Base-by-base conservation (phyloP, 2,329 filamentous ascomycete genomes). In the Exophiala sideris region DNA sequence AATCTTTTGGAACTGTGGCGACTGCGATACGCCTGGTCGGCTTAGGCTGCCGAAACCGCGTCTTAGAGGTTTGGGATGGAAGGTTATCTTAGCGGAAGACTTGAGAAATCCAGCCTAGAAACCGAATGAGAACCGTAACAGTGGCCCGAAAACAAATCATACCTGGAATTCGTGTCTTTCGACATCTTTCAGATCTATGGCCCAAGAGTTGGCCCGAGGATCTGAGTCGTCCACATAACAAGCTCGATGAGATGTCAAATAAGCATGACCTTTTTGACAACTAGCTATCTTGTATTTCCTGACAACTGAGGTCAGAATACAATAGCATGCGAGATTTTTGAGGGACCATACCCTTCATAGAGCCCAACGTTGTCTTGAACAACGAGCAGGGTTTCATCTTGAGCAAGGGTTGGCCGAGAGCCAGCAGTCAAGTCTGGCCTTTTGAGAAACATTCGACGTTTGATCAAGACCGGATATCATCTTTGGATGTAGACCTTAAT, bases 321-420 rank as follows among this genome's bases (percentile, higher is more conserved):
- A 20, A 40, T 5, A 10, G 9, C 16, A 34, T n/a, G 20, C 40
- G 12, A 2, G 5, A 10, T 8, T n/a, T 14, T 10, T 41, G 40
- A 21, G 10, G 32, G 40, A 8, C 76, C 85, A 75, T 80, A 95
- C 91, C 94, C 94, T 80, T 97, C 90, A 76, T 99, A 99, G 58
- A 99, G 79, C 64, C 94, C 94, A 66, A 99, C 91, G 71, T 90
- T 91, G 79, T 97, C 91, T 76, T 97, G 92, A 54, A 99, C 92
- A 75, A 96, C 97, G 56, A 99, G 81, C 50, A 97, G 79, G 64
- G 89, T 88, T 81, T 99, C 94, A 79, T 96, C 94, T 67, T 90
- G 88, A 63, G 95, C 82, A 70, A 96, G 87, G 58, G 87, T 88
- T 66, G 94, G 94, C 79, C 94, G 88, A 69, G 96, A 83, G 69